phyloP scores from a whole-genome alignment of 108 stramenopile genomes.

The Fragilariopsis cylindrus region DNA sequence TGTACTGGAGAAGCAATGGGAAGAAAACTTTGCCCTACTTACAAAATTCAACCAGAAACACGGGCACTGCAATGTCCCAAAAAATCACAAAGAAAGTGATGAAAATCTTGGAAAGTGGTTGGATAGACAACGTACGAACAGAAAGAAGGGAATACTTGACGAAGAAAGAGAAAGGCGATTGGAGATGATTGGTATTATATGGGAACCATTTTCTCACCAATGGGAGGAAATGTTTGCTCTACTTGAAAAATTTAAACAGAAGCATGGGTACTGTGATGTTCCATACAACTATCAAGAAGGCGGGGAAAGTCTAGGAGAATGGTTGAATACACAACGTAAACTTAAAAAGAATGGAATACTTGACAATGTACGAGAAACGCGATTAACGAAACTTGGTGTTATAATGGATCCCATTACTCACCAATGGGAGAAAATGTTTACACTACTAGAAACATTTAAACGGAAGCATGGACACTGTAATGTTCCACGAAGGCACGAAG shows the following conservation, averaged over 20 bases:
- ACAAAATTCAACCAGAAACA: background rate
- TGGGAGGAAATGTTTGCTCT: no score
- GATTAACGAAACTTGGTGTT: background rate
- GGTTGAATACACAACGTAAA: background rate
- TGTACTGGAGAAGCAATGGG: no score
- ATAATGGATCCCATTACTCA: background rate
- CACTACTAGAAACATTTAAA: background rate
- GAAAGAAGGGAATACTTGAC: background rate
- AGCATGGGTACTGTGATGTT: no score
- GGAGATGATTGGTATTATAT: background rate
- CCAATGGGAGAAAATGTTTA: conserved; percentile 3
- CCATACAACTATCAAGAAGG: no score
- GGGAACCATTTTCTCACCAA: background rate
- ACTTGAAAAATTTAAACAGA: no score
- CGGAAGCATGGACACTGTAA: background rate
- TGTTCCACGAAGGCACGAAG: conserved; percentile 4
- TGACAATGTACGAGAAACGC: background rate
- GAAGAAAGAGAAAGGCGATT: background rate
- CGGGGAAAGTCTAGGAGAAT: background rate
- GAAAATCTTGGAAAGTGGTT: conserved; percentile 4
- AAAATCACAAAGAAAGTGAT: background rate
- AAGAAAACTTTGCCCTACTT: background rate
- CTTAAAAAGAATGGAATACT: background rate
- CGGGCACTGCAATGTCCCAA: background rate
- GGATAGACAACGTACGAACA: background rate